Evolutionary conservation across 108 stramenopile species (phyloP).

Genomic region (Stephanodiscus triporus): DNA sequence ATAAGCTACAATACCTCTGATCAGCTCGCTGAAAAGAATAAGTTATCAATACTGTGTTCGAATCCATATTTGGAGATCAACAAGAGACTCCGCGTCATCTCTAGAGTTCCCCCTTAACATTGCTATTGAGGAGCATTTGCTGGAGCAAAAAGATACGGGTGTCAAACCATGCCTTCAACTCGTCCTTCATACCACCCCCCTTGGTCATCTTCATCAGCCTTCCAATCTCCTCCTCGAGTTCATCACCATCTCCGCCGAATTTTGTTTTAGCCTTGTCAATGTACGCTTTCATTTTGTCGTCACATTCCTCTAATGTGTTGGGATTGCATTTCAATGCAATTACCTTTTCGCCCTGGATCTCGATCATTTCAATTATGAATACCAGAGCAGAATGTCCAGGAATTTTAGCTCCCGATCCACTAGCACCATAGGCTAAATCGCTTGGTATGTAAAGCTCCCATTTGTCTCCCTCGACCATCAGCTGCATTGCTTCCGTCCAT

Average conservation of each 20-base stretch:
- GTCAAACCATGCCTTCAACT: constrained; percentile 50
- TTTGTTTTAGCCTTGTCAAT: constrained; percentile 63
- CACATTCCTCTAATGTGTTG: constrained; percentile 52
- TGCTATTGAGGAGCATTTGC: constrained; percentile 42
- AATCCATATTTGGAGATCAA: not conserved
- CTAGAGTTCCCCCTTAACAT: constrained; percentile 43
- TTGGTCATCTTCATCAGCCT: constrained; percentile 55
- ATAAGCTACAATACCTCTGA: not conserved
- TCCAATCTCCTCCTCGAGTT: constrained; percentile 50
- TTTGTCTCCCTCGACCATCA: constrained; percentile 89
- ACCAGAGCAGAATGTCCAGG: constrained; percentile 78
- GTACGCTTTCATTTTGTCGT: constrained; percentile 67
- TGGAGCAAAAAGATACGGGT: constrained; percentile 52
- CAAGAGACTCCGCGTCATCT: not conserved
- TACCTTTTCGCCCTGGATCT: constrained; percentile 67
- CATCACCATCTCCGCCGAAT: constrained; percentile 34
- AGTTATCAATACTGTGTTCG: not conserved
- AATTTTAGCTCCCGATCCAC: constrained; percentile 76
- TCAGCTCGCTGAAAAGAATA: not conserved
- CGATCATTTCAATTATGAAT: constrained; percentile 91
- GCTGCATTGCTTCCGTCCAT: constrained; percentile 85
- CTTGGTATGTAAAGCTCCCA: constrained; percentile 86
- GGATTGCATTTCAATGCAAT: constrained; percentile 63
- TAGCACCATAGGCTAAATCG: constrained; percentile 91
- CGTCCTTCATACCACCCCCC: constrained; percentile 49